Evolutionary conservation across 352 stramenopile genomes (phyloP).

Genomic region (Phytopythium ostracodes): DNA sequence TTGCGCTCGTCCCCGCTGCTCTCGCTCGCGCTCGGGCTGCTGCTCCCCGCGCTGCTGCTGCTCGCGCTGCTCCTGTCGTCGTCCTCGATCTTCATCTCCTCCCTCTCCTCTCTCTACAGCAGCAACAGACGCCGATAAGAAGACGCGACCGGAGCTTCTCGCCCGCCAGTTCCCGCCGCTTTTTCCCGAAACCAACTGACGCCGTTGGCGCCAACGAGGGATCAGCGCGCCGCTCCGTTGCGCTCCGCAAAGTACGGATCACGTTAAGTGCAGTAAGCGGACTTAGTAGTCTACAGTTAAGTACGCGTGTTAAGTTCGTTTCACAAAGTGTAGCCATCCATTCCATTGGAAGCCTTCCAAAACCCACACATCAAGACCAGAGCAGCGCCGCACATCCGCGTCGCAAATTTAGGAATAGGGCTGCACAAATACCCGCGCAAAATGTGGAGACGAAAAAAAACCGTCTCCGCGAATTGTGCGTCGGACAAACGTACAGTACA

Average conservation of each 20-base stretch:
- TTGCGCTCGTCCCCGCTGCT: constrained; percentile 16
- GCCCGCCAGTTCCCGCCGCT: not conserved
- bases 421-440: too few relatives aligned
- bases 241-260: not conserved
- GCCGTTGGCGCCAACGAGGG: not conserved
- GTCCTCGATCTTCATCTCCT: constrained; percentile 15
- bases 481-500: too few relatives aligned
- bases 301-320: not conserved
- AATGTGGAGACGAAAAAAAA: too few relatives aligned
- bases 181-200: constrained; percentile 1
- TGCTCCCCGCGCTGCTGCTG: constrained; percentile 28
- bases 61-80: constrained; percentile 29
- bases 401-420: too few relatives aligned
- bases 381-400: too few relatives aligned
- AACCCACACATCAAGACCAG: too few relatives aligned
- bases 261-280: not conserved
- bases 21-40: constrained; percentile 21
- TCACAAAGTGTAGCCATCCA: not conserved
- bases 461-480: too few relatives aligned
- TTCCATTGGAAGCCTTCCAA: too few relatives aligned
- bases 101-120: too few relatives aligned
- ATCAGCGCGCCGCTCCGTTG: not conserved
- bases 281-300: not conserved
- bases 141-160: not conserved
- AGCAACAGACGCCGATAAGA: not conserved